Percentiles rank a stretch among this genome's conserved stretches.
Evolutionary conservation across 148 eudicot genomes (phyloP).

Genomic region (Amaranthus palmeri): DNA sequence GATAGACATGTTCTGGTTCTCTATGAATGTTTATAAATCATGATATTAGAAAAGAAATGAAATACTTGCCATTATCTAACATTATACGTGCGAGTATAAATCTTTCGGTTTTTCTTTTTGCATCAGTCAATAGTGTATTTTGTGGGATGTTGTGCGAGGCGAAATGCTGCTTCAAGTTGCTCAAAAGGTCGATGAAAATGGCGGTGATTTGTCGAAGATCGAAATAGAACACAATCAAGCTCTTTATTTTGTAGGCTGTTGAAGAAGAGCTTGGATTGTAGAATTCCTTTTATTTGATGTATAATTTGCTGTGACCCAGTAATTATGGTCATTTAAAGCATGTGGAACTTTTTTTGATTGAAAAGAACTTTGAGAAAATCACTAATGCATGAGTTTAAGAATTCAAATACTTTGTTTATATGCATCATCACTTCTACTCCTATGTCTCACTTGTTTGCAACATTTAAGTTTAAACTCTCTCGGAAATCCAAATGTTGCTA

Average conservation of each 20-base stretch:
- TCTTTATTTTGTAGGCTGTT: background rate
- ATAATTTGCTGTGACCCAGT: background rate
- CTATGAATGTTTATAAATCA: background rate
- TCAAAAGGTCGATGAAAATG: constrained; percentile 42
- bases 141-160: constrained; percentile 86
- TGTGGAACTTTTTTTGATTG: too few relatives aligned
- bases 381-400: too few relatives aligned
- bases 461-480: too few relatives aligned
- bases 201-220: background rate
- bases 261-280: constrained; percentile 2
- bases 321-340: background rate
- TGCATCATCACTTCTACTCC: too few relatives aligned
- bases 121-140: constrained; percentile 68
- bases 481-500: too few relatives aligned
- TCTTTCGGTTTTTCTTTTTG: background rate
- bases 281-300: background rate
- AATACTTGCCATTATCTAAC: background rate
- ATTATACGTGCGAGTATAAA: background rate
- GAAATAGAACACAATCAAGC: constrained; percentile 11
- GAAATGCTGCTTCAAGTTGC: constrained; percentile 48
- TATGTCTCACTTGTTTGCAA: too few relatives aligned
- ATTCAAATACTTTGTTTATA: too few relatives aligned
- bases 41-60: background rate
- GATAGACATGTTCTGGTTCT: background rate
- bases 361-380: too few relatives aligned